These are phyloP conservation scores for Lineolata rhizophorae DNA, from an alignment of 495 filamentous ascomycete genomes.

Conservation along the genomic window DNA sequence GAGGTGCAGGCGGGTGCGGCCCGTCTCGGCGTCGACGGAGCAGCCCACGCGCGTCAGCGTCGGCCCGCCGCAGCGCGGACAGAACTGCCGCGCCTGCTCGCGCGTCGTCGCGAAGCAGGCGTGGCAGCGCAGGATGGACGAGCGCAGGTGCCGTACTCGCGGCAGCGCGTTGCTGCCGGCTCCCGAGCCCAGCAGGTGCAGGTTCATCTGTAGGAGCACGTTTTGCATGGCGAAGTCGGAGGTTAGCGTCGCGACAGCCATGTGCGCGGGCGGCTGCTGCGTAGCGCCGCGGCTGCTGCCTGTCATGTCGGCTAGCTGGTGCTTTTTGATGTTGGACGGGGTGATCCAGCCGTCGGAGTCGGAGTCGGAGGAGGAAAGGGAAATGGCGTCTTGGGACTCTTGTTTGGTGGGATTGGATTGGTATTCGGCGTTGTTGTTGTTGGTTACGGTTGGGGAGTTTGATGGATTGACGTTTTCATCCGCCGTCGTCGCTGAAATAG, in stretches of 20 bases:
- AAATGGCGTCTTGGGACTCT: no score
- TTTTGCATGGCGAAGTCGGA: conserved; percentile 97
- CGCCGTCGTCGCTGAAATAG: no score
- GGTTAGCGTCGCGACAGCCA: conserved; percentile 72
- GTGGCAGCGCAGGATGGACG: conserved; percentile 81
- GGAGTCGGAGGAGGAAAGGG: conserved; percentile 31
- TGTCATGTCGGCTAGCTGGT: conserved; percentile 50
- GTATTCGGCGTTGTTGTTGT: no score
- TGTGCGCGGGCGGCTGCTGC: no score
- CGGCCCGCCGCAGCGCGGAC: conserved; percentile 68
- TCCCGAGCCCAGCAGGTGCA: conserved; percentile 79
- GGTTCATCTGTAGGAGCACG: conserved; percentile 77
- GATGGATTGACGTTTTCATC: no score
- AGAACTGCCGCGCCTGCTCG: conserved; percentile 82
- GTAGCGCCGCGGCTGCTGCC: no score
- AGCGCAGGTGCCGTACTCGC: conserved; percentile 58
- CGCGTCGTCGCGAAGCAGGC: conserved; percentile 76
- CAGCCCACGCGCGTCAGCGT: conserved; percentile 74
- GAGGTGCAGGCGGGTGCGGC: conserved; percentile 68
- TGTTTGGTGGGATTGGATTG: no score
- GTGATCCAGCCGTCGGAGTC: conserved; percentile 87
- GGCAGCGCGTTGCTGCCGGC: conserved; percentile 53
- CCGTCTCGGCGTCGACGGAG: conserved; percentile 46
- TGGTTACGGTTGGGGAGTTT: no score
- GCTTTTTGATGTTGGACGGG: conserved; percentile 70